phyloP scores from a whole-genome alignment of 2,329 filamentous ascomycete genomes.

The Cladobotryum mycophilum region DNA sequence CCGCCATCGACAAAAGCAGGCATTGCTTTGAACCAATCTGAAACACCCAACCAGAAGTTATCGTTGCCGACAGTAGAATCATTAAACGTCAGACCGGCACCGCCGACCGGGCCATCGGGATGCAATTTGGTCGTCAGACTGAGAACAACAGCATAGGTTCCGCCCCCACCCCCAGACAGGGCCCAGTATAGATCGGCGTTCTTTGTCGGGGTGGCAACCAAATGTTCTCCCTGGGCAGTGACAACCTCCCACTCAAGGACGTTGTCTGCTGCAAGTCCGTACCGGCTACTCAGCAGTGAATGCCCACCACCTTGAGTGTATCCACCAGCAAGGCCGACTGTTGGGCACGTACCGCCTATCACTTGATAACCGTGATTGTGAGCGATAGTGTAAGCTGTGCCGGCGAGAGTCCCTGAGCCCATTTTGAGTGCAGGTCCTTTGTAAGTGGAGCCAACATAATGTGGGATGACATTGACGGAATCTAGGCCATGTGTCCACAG shows the following conservation, averaged over 20 bases:
- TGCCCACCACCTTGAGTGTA: slow-evolving; percentile 57
- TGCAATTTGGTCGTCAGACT: slow-evolving; percentile 7
- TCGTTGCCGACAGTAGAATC: slow-evolving; percentile 1
- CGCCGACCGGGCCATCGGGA: background rate
- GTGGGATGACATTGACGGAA: slow-evolving; percentile 29
- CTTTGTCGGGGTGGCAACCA: slow-evolving; percentile 39
- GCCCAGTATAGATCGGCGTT: slow-evolving; percentile 60
- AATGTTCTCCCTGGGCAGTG: slow-evolving; percentile 41
- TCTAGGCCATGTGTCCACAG: slow-evolving; percentile 36
- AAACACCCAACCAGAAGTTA: background rate
- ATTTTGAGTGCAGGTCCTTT: slow-evolving; percentile 46
- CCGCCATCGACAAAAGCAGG: background rate
- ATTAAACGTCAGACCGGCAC: slow-evolving; percentile 1
- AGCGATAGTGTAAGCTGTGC: slow-evolving; percentile 40
- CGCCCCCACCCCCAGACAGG: slow-evolving; percentile 47
- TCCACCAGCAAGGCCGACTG: slow-evolving; percentile 53
- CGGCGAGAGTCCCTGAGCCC: slow-evolving; percentile 46
- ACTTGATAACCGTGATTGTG: slow-evolving; percentile 39
- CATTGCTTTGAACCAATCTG: background rate
- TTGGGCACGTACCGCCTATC: slow-evolving; percentile 48
- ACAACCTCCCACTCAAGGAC: slow-evolving; percentile 51
- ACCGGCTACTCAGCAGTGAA: slow-evolving; percentile 43
- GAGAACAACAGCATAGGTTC: slow-evolving; percentile 11
- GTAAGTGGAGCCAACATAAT: slow-evolving; percentile 38
- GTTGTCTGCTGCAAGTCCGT: slow-evolving; percentile 55